These are phyloP conservation scores for Pichia terricola DNA, from an alignment of 1,139 yeast genomes.

Conservation along the genomic window DNA sequence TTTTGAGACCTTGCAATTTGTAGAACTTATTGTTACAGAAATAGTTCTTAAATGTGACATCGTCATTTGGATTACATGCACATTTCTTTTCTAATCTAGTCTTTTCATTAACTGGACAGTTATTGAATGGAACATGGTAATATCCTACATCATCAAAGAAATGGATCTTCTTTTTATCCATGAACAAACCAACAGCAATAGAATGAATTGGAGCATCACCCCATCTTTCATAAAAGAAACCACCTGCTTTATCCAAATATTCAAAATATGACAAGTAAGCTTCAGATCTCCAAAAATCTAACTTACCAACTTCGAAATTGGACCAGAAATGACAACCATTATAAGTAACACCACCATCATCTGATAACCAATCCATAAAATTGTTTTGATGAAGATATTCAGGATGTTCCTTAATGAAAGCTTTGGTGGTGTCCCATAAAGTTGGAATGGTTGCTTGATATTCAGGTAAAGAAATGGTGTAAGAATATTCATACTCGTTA, in stretches of 20 bases:
- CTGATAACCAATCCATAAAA: constrained; percentile 61
- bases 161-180: constrained; percentile 58
- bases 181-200: constrained; percentile 70
- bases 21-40: constrained; percentile 75
- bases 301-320: constrained; percentile 70
- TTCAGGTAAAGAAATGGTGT: constrained; percentile 78
- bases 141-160: constrained; percentile 80
- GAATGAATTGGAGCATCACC: constrained; percentile 92
- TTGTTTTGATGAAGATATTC: constrained; percentile 57
- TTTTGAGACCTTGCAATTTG: constrained; percentile 48
- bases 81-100: constrained; percentile 50
- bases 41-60: constrained; percentile 81
- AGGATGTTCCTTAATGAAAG: constrained; percentile 57
- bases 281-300: constrained; percentile 64
- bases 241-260: constrained; percentile 67
- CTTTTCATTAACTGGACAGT: constrained; percentile 63
- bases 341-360: constrained; percentile 58
- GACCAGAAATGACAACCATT: constrained; percentile 87
- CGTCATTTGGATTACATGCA: constrained; percentile 61
- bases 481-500: constrained; percentile 64
- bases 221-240: constrained; percentile 88
- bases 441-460: constrained; percentile 73
- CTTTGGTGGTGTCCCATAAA: constrained; percentile 68
- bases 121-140: constrained; percentile 66
- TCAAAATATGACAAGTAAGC: constrained; percentile 65